Percentiles rank a stretch among this genome's conserved stretches.
Evolutionary conservation across 169 alveolate genomes (phyloP).

Genomic region (Plasmodium inui): DNA sequence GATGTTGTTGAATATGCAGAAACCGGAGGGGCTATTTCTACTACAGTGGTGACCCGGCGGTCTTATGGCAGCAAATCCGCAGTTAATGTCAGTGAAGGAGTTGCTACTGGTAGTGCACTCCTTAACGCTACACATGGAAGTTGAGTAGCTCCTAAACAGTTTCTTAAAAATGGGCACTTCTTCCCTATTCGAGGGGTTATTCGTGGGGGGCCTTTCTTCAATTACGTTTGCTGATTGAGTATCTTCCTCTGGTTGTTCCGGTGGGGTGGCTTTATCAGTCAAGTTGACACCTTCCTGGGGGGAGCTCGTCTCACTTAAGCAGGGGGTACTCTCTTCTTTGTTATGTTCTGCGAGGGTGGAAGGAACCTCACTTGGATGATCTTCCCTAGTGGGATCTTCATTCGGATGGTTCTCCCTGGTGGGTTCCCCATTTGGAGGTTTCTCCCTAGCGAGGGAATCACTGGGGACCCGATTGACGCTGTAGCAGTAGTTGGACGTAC

Average conservation of each 20-base stretch:
- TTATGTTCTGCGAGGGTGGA: neutral
- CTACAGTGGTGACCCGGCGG: slow-evolving; percentile 88
- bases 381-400: neutral
- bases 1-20: slow-evolving; percentile 93
- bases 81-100: slow-evolving; percentile 30
- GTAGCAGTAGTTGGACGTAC: neutral
- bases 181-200: neutral
- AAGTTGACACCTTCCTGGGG: neutral
- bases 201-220: neutral
- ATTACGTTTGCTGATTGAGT: neutral
- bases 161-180: neutral
- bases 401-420: neutral
- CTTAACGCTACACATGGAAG: slow-evolving; percentile 39
- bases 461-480: neutral
- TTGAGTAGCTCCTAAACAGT: slow-evolving; percentile 46
- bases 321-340: neutral
- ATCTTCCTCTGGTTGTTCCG: neutral
- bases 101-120: neutral
- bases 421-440: neutral
- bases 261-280: neutral
- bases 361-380: neutral
- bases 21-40: slow-evolving; percentile 86
- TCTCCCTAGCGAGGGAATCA: neutral
- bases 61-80: slow-evolving; percentile 85
- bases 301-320: neutral